A percentile compares a stretch with the other conserved stretches of the same genome.
These are phyloP conservation scores for Pyrenochaeta sp. DNA, from an alignment of 2,329 filamentous ascomycete genomes.

Conservation along the genomic window DNA sequence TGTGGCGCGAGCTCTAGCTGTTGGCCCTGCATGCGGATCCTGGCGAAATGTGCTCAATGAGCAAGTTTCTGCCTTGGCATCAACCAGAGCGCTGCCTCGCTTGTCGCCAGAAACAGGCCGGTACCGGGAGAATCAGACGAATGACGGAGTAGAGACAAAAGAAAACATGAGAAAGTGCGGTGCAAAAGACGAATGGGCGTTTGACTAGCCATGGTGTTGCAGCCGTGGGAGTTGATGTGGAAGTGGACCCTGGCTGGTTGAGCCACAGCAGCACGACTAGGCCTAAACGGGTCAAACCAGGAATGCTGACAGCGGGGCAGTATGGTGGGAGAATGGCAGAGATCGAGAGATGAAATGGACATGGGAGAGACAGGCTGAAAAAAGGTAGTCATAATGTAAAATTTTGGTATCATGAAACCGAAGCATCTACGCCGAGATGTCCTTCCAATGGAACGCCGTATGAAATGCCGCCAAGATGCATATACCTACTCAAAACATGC, in stretches of 20 bases:
- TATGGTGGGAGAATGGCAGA: background rate
- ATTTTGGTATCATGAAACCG: constrained; percentile 22
- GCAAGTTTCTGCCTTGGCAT: constrained; percentile 34
- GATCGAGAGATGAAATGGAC: background rate
- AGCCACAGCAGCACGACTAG: too few relatives aligned
- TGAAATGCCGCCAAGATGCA: constrained; percentile 4
- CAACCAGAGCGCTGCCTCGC: background rate
- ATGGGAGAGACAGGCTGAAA: background rate
- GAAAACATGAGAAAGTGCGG: background rate
- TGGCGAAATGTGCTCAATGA: constrained; percentile 37
- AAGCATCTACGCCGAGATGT: constrained; percentile 13
- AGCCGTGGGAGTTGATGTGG: too few relatives aligned
- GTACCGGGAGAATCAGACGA: background rate
- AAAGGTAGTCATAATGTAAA: background rate
- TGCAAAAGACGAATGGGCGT: background rate
- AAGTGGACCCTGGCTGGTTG: too few relatives aligned
- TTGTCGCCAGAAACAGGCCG: background rate
- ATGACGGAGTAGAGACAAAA: background rate
- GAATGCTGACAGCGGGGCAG: too few relatives aligned
- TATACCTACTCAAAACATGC: constrained; percentile 49
- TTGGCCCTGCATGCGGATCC: constrained; percentile 23
- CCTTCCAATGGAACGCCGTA: constrained; percentile 16
- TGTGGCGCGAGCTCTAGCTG: constrained; percentile 40
- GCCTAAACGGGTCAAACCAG: too few relatives aligned
- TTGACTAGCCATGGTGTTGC: too few relatives aligned